Conservation (phyloP, 73 alveolate genomes). For the Blepharisma stoltei region DNA sequence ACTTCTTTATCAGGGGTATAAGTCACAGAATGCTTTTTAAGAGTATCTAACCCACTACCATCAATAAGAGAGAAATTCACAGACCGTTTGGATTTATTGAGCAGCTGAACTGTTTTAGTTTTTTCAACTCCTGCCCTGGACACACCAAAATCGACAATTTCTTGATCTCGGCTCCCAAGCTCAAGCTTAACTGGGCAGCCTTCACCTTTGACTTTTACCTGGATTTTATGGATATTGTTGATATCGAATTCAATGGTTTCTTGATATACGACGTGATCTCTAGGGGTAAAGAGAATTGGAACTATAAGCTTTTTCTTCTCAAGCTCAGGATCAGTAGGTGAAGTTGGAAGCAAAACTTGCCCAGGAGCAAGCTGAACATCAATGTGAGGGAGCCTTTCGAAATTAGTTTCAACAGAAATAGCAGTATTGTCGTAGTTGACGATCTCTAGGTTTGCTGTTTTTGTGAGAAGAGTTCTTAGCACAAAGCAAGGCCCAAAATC, state of each 20-base stretch:
- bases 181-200: constrained; percentile 97
- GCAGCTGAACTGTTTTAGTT: constrained; percentile 66
- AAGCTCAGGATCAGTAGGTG: constrained; percentile 67
- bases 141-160: constrained; percentile 91
- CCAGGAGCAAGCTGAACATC: constrained; percentile 96
- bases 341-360: constrained; percentile 91
- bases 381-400: constrained; percentile 89
- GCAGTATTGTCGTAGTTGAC: constrained; percentile 94
- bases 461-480: constrained; percentile 92
- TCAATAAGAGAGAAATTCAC: constrained; percentile 61
- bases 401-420: constrained; percentile 89
- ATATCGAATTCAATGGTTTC: constrained; percentile 92
- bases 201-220: constrained; percentile 97
- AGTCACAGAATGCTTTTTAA: constrained; percentile 57
- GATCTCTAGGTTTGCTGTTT: constrained; percentile 76
- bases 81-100: constrained; percentile 67
- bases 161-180: constrained; percentile 91
- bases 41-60: constrained; percentile 48
- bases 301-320: constrained; percentile 85
- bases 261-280: constrained; percentile 87
- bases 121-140: constrained; percentile 86
- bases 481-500: constrained; percentile 99
- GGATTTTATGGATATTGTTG: constrained; percentile 89
- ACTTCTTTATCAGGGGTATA: constrained; percentile 72
- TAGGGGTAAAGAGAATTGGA: constrained; percentile 96